These are phyloP conservation scores for Penicillium bovifimosum DNA, from an alignment of 495 filamentous ascomycete genomes.

Conservation along the genomic window DNA sequence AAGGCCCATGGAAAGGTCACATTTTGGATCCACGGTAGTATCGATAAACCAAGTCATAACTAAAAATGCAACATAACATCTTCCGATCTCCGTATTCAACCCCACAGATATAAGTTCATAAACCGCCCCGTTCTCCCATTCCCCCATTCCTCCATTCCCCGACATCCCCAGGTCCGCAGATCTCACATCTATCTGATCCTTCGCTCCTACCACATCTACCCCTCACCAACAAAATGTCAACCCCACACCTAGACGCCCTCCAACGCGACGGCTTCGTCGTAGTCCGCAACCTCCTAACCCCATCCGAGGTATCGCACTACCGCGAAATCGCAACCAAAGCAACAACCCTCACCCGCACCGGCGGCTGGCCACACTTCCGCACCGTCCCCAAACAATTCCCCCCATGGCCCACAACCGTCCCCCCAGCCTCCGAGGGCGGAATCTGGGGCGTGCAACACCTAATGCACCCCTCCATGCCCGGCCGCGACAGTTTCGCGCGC, in stretches of 20 bases:
- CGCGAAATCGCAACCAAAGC: slow-evolving; percentile 49
- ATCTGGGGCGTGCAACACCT: slow-evolving; percentile 89
- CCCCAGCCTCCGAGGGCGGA: slow-evolving; percentile 48
- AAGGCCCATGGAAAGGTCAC: neutral
- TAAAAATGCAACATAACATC: neutral
- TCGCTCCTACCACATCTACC: neutral
- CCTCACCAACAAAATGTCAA: slow-evolving; percentile 14
- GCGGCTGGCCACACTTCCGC: slow-evolving; percentile 71
- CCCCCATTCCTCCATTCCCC: neutral
- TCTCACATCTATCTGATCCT: neutral
- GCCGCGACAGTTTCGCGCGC: slow-evolving; percentile 48
- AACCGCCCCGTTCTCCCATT: too few species aligned
- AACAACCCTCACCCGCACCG: slow-evolving; percentile 52
- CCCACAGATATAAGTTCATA: slow-evolving; percentile 6
- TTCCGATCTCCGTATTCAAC: neutral
- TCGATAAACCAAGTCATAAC: neutral
- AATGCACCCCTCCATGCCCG: slow-evolving; percentile 60
- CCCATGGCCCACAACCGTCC: slow-evolving; percentile 57
- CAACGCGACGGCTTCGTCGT: slow-evolving; percentile 46
- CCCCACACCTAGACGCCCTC: slow-evolving; percentile 37
- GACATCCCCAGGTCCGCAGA: neutral
- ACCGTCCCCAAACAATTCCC: slow-evolving; percentile 84
- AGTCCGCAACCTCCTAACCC: slow-evolving; percentile 43
- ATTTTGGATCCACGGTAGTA: slow-evolving; percentile 22
- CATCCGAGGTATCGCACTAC: slow-evolving; percentile 46